Percentiles rank a stretch among this genome's conserved stretches.
Conservation (phyloP, 768 basidiomycete species). For the Termitomyces sp. region DNA sequence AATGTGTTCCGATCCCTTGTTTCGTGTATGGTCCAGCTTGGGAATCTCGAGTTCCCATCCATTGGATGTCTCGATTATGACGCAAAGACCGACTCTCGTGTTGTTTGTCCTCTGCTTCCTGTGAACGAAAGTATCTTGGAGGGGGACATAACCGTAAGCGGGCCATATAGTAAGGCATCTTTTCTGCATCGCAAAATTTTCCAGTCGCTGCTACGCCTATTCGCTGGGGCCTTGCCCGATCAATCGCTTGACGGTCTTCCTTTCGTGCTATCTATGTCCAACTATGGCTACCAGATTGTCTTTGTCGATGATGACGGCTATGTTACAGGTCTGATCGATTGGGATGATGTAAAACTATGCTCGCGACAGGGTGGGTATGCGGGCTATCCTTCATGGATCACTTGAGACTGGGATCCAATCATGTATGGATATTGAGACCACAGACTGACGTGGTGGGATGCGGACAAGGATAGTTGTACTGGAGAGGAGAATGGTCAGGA, state of each 20-base stretch:
- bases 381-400: neutral
- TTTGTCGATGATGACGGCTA: neutral
- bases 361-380: neutral
- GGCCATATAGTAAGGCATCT: neutral
- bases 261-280: neutral
- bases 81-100: neutral
- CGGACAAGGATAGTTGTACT: no score
- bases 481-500: no score
- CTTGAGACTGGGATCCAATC: neutral
- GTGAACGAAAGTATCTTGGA: neutral
- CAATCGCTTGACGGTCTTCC: neutral
- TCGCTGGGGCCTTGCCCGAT: neutral
- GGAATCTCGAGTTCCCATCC: neutral
- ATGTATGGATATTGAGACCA: neutral
- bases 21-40: neutral
- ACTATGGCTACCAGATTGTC: neutral
- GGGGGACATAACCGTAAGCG: neutral
- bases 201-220: neutral
- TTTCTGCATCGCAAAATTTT: neutral
- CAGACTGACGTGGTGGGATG: no score
- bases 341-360: neutral
- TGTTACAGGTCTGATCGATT: no score
- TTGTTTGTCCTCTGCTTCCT: neutral
- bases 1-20: no score
- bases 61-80: neutral